Evolutionary conservation across 495 filamentous ascomycete genomes (phyloP).

Genomic region (Trichodelitschia bisporula): DNA sequence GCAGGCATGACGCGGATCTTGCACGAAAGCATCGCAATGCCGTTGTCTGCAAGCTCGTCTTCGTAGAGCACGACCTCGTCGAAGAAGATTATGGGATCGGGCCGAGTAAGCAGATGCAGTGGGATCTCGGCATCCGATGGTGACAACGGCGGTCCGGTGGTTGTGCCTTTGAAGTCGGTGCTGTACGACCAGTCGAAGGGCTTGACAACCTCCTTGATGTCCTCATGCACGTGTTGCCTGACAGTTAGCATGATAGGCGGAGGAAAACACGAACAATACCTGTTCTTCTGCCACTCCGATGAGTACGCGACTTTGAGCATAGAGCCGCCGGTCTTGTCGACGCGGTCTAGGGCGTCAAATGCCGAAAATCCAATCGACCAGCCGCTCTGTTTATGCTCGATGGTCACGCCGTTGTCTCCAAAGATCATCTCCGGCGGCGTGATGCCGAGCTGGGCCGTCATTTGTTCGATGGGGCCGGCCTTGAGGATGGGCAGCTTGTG

Average conservation of each 20-base stretch:
- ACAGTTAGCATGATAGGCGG: neutral
- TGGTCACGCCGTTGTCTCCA: conserved; percentile 62
- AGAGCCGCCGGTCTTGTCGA: conserved; percentile 73
- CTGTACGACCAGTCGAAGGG: conserved; percentile 97
- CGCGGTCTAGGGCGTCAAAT: conserved; percentile 60
- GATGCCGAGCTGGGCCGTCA: conserved; percentile 56
- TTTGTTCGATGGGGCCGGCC: conserved; percentile 65
- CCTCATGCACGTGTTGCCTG: conserved; percentile 63
- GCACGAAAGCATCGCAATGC: conserved; percentile 62
- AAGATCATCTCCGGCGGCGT: conserved; percentile 97
- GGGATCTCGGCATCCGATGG: conserved; percentile 41
- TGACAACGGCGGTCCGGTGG: conserved; percentile 20
- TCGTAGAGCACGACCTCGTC: conserved; percentile 91
- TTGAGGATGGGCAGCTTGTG: conserved; percentile 85
- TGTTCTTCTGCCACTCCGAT: conserved; percentile 62
- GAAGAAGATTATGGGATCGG: conserved; percentile 84
- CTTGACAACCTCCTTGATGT: conserved; percentile 79
- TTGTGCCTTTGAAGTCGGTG: conserved; percentile 57
- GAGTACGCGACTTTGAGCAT: conserved; percentile 93
- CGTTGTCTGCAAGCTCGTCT: conserved; percentile 94
- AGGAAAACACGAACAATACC: conserved; percentile 18
- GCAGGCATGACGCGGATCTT: conserved; percentile 84
- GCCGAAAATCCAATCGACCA: conserved; percentile 68
- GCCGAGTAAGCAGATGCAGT: conserved; percentile 54
- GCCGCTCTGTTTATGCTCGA: conserved; percentile 40